Base-by-base conservation (phyloP, 352 stramenopile genomes). In the Pseudoperonospora humuli region DNA sequence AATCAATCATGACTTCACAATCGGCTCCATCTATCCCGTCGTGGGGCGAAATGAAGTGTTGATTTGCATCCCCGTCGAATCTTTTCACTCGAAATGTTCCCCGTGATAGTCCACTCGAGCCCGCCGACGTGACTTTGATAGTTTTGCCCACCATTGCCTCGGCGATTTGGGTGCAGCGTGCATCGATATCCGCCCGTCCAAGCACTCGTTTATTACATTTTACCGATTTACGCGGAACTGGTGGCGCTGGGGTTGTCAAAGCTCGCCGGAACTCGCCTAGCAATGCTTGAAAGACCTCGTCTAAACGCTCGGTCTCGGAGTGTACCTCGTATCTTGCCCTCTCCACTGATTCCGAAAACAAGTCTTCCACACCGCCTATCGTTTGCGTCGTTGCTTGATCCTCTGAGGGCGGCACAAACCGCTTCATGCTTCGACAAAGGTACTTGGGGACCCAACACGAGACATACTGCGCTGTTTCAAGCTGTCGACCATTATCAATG, bases 391-490 rank as follows among this genome's bases (percentile, higher is more conserved):
- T 40, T 15, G 34, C 11, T 18, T 7, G 11, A n/a, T 52, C 32
- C 10, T 38, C n/a, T 18, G 15, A 35, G 11, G 39, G 45, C 10
- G 50, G 45, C n/a, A 20, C 34, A 40, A 69, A 69, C 7, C 39
- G 24, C 28, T 54, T 28, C 52, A 85, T 62, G n/a, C 67, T 75
- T 25, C 78, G 67, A 55, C 75, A 88, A 0, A 88, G 52, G 41
- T 91, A 75, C 25, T 84, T 84, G 0, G 78, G 79, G 4, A 80
- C 71, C 81, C 81, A 93, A 20, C 67, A 80, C 2, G 75, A 82
- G 3, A 88, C 52, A 33, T 82, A 77, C 15, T 71, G 67, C 1
- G 55, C 56, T 24, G 56, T 63, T 5, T 62, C 61, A 7, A 54
- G 27, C 6, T 53, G 32, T 2, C 45, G 34, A 7, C 45, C 38